Percentiles rank a stretch among this genome's conserved stretches.
Conservation (phyloP, 352 stramenopile species). For the Phytophthora fragariaefolia region DNA sequence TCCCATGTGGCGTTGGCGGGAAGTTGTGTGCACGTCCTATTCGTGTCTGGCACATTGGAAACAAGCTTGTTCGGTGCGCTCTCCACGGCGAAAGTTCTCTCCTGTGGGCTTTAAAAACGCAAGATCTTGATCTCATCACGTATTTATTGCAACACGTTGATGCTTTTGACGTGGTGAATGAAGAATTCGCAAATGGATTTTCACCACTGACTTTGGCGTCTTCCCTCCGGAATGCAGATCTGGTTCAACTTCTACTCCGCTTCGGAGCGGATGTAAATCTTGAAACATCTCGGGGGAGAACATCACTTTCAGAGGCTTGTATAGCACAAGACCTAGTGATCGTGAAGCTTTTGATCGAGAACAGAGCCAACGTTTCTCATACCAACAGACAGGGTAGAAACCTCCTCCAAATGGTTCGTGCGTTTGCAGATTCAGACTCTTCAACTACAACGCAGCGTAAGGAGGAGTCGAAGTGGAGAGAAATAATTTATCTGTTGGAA, state of each 20-base stretch:
- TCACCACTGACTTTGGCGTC: conserved; percentile 59
- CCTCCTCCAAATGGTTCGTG: conserved; percentile 48
- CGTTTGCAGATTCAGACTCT: conserved; percentile 22
- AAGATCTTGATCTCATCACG: conserved; percentile 64
- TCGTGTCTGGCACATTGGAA: conserved; percentile 55
- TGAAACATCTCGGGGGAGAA: conserved; percentile 71
- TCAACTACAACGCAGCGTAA: background rate
- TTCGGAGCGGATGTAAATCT: conserved; percentile 77
- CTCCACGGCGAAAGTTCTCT: conserved; percentile 60
- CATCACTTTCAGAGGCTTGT: conserved; percentile 66
- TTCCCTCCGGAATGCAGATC: conserved; percentile 50
- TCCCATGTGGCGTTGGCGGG: conserved; percentile 60
- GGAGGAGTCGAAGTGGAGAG: conserved; percentile 25
- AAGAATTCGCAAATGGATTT: conserved; percentile 77
- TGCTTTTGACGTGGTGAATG: conserved; percentile 42
- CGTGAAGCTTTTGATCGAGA: conserved; percentile 65
- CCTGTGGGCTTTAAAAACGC: conserved; percentile 65
- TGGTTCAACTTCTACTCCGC: conserved; percentile 63
- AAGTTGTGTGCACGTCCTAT: conserved; percentile 65
- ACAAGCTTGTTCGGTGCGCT: conserved; percentile 55
- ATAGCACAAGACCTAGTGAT: conserved; percentile 53
- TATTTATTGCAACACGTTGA: conserved; percentile 69
- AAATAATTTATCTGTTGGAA: conserved; percentile 56
- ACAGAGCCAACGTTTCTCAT: conserved; percentile 65
- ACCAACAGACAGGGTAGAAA: conserved; percentile 67